Percentiles rank a stretch among this genome's conserved stretches.
These are phyloP conservation scores for Nicotiana knightiana DNA, from an alignment of 257 asterid species.

Conservation along the genomic window DNA sequence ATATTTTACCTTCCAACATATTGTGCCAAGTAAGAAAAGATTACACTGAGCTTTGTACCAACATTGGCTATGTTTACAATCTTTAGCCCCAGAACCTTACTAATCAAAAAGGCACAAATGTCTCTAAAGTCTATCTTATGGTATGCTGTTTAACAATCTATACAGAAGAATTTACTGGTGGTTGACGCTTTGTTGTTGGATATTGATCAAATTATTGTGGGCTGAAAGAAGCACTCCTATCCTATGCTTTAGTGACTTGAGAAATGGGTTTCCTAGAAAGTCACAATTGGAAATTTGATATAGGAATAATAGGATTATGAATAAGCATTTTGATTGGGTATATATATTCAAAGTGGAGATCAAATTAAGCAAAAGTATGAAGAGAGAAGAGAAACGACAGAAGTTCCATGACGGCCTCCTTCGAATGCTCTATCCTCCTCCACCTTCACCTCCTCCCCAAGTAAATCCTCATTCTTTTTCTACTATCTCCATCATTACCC, in stretches of 20 bases:
- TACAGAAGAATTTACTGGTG: not conserved
- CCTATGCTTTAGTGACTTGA: not conserved
- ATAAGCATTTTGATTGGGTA: not conserved
- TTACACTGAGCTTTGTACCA: not conserved
- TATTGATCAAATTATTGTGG: not conserved
- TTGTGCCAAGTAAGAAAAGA: not conserved
- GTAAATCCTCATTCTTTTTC: not conserved
- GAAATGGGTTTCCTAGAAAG: not conserved
- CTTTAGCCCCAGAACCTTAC: not conserved
- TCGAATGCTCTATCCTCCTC: conserved; percentile 66
- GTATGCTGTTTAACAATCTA: not conserved
- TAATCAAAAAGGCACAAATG: not conserved
- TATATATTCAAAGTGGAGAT: not conserved
- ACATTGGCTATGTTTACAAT: not conserved
- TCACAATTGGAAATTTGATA: not conserved
- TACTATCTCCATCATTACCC: not conserved
- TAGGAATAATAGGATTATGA: not conserved
- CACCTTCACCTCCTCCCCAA: conserved; percentile 34
- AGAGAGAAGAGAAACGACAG: conserved; percentile 42
- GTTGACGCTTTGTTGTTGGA: not conserved
- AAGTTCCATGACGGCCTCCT: conserved; percentile 61
- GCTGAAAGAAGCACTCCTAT: not conserved
- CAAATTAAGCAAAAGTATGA: conserved; percentile 34
- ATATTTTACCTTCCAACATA: not conserved
- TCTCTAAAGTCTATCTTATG: not conserved